Evolutionary conservation across 768 basidiomycete species (phyloP), one percentile per base, ranked within the genome.

Genomic region (Tylopilus plumbeoviolaceoides): DNA sequence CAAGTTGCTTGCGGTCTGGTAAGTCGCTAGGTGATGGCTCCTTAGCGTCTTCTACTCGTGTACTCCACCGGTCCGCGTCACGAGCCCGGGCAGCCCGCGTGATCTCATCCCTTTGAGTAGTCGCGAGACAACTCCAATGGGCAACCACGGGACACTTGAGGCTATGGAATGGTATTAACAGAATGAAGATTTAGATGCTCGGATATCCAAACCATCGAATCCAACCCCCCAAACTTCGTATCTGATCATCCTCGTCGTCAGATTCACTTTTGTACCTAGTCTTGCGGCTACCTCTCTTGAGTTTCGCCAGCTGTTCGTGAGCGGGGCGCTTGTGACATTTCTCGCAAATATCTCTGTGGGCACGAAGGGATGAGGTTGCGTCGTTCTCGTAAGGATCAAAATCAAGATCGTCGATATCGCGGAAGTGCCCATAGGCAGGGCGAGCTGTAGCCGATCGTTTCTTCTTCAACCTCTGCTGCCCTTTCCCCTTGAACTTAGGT

Each of bases 71-170:
- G 2, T 67, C 65, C 53, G 65, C 64, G 54, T 87, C 84, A 51
- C 73, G 75, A 40, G 78, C 75, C 40, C 75, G 75, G 18, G 80
- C 80, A 52, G 87, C 87, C 60, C 78, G 82, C 33, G 84, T 70
- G 28, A 94, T 85, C 56, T 91, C 87, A 33, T 87, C 84, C 35
- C 82, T 80, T 63, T 89, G 85, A 18, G 74, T 74, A 43, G 63
- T 67, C 14, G 84, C 78, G 25, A 93, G 72, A 64, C 90, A 93
- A 35, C 69, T 77, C 88, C 87, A 92, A 64, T 93, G 91, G 36
- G 80, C 81, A 20, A 78, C 75, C 41, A 91, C 81, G 14, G 88
- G 85, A 55, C 91, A 94, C 65, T 82, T 86, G 39, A 90, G 75
- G 64, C 89, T 91, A 51, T 21, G 25, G 44, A 63, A 46, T 21